Conservation (phyloP, 208 protist genomes). For the Trypanosoma congolense region DNA sequence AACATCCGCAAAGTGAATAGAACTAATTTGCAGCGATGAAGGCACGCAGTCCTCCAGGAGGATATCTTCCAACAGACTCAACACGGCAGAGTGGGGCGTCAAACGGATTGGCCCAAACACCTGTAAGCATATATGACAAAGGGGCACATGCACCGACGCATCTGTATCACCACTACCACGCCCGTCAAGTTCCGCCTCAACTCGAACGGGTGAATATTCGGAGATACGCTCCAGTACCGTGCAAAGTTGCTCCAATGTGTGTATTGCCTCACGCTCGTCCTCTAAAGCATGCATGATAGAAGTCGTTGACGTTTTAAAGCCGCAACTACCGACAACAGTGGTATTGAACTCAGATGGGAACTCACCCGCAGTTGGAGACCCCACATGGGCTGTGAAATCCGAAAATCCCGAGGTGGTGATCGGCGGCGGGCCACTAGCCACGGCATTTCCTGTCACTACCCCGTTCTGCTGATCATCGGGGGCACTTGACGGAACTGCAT, state of each 20-base stretch:
- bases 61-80: conserved; percentile 56
- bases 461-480: background rate
- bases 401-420: too few species aligned
- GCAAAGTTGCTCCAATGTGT: conserved; percentile 35
- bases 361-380: too few species aligned
- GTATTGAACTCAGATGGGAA: too few species aligned
- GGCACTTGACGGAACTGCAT: background rate
- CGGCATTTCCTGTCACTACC: too few species aligned
- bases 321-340: too few species aligned
- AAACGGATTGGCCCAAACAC: conserved; percentile 45
- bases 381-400: too few species aligned
- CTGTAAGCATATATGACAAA: conserved; percentile 23
- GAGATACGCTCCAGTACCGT: conserved; percentile 25
- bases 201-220: conserved; percentile 38
- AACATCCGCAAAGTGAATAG: conserved; percentile 48
- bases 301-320: too few species aligned
- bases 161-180: background rate
- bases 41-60: conserved; percentile 64
- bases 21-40: conserved; percentile 20
- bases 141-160: background rate
- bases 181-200: conserved; percentile 33
- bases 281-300: conserved; percentile 33
- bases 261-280: conserved; percentile 19
- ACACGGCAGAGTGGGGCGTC: conserved; percentile 25
- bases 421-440: too few species aligned